Conservation (phyloP, 2,329 filamentous ascomycete species). For the Fusarium continuum region DNA sequence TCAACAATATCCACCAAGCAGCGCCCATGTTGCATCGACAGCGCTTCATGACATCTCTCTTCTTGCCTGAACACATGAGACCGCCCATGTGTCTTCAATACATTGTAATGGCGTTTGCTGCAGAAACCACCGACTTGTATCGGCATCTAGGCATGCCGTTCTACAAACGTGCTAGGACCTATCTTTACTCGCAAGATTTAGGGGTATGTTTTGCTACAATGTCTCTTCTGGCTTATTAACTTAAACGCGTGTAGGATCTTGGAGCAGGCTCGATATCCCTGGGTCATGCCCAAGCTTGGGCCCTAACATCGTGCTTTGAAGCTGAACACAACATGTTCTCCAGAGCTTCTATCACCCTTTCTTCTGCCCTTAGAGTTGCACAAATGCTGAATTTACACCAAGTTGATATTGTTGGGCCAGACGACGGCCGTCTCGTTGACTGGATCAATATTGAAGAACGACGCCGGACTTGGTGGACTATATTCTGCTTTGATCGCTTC, state of each 20-base stretch:
- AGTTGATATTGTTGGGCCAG: neutral
- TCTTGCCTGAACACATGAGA: neutral
- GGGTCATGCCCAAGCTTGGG: conserved; percentile 6
- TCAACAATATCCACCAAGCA: neutral
- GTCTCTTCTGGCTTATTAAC: neutral
- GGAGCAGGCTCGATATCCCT: neutral
- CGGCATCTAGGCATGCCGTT: neutral
- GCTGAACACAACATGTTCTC: conserved; percentile 20
- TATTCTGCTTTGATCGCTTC: conserved; percentile 21
- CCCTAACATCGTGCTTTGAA: conserved; percentile 14
- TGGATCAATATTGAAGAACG: conserved; percentile 10
- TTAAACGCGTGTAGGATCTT: neutral
- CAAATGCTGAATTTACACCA: conserved; percentile 5
- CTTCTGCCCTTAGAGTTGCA: conserved; percentile 1
- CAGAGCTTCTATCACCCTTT: conserved; percentile 18
- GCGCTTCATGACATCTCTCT: conserved; percentile 2
- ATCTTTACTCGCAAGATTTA: neutral
- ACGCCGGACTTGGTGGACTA: conserved; percentile 22
- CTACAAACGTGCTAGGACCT: conserved; percentile 1
- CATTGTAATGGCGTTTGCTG: conserved; percentile 18
- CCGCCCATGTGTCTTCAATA: conserved; percentile 21
- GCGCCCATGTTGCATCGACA: conserved; percentile 9
- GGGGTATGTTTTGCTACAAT: neutral
- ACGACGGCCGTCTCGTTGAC: neutral
- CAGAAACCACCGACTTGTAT: conserved; percentile 1